Base-by-base conservation (phyloP, 805 yeast species). In the Yarrowia deformans region DNA sequence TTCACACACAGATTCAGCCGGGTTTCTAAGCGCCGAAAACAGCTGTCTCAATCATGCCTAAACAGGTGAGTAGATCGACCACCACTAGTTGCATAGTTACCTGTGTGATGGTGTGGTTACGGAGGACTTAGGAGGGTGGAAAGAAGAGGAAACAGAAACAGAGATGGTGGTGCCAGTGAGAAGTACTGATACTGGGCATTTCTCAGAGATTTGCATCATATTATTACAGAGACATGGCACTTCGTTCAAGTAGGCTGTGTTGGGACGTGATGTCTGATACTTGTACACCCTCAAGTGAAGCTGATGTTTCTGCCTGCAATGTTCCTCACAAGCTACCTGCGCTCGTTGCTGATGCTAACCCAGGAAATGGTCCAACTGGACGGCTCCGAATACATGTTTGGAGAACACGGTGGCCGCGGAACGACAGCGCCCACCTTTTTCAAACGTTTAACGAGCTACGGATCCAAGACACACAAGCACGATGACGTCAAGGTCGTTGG, bases 351-450 rank as follows among this genome's bases (percentile, higher is more conserved):
- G 7, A 7, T 49, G 42, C 61, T 54, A 45, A 66, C 45, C 16
- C 72, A 81, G 82, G 84, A 81, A 73, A 81, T 81, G 84, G 77
- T 77, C 63, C 79, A 77, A 69, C 58, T 77, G 70, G 79, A 73
- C 72, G 72, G 72, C 67, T 74, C 70, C 71, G 92, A 88, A 75
- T 88, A 87, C 73, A 79, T 88, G 18, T 88, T 88, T 72, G 89
- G 88, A 32, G 90, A 88, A 73, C 82, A 84, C 49, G 92, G 92
- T 19, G 91, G 91, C 14, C 81, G 83, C 56, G 91, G 91, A 1
- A 86, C 86, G 69, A 82, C 86, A 49, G 80, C 86, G 13, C 80
- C 88, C 70, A 79, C 84, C 56, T 84, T 85, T 75, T 78, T 86
- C 69, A 82, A 81, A 71, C 81, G 76, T 32, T 69, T 78, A 13